These are phyloP conservation scores for Xylaria sp. DNA, from an alignment of 2,329 filamentous ascomycete species.

Conservation along the genomic window DNA sequence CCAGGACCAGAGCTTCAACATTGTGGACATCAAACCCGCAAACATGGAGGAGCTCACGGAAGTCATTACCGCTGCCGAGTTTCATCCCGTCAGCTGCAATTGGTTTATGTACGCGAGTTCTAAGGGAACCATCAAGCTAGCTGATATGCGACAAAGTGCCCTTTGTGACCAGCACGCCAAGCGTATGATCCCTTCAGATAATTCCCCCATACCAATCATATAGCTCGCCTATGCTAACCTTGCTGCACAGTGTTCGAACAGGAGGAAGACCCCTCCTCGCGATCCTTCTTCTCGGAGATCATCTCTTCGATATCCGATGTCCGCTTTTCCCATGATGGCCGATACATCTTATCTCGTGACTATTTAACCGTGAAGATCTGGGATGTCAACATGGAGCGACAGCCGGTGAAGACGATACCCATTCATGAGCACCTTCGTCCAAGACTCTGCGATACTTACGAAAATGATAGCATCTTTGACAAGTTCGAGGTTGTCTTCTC, in stretches of 20 bases:
- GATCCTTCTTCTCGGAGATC: conserved; percentile 99
- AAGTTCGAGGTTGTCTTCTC: conserved; percentile 99
- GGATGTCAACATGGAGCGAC: conserved; percentile 99
- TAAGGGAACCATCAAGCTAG: conserved; percentile 97
- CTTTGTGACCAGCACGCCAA: conserved; percentile 95
- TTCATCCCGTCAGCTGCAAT: conserved; percentile 95
- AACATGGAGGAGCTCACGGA: conserved; percentile 99
- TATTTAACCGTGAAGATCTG: conserved; percentile 99
- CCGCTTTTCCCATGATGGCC: conserved; percentile 90
- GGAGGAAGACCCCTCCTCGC: conserved; percentile 93
- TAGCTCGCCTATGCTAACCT: conserved; percentile 12
- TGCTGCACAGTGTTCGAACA: conserved; percentile 79
- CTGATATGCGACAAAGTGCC: conserved; percentile 96
- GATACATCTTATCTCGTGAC: conserved; percentile 95
- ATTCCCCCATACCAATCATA: background rate
- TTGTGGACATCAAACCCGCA: conserved; percentile 98
- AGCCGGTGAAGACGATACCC: conserved; percentile 96
- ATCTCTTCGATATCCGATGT: conserved; percentile 99
- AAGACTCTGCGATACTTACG: conserved; percentile 93
- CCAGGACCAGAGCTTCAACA: conserved; percentile 99
- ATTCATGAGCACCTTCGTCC: conserved; percentile 96
- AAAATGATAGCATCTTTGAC: conserved; percentile 99
- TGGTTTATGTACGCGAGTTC: conserved; percentile 99
- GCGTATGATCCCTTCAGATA: conserved; percentile 50
- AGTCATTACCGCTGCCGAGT: conserved; percentile 96